phyloP scores from a whole-genome alignment of 208 protist genomes.

The Acanthamoeba sp. region DNA sequence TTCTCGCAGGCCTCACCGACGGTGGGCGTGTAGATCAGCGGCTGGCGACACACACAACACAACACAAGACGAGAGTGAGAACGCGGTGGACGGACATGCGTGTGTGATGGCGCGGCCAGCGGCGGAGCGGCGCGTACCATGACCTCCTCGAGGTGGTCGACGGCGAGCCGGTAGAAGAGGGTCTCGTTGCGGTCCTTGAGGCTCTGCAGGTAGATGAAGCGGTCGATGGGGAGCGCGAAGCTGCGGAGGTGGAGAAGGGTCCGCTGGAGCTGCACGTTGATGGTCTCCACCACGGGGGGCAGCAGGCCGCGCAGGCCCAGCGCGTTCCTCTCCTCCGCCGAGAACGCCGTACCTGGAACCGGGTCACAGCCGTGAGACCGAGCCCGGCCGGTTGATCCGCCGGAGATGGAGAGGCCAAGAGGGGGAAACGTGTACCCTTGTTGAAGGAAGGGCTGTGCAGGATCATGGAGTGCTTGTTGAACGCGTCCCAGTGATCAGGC shows the following conservation, averaged over 20 bases:
- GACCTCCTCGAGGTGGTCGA: slow-evolving; percentile 85
- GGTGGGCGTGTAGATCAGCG: slow-evolving; percentile 91
- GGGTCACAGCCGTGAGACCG: too few species aligned
- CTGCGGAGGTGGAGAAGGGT: slow-evolving; percentile 75
- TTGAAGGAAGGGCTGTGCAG: background rate
- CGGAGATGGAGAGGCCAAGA: background rate
- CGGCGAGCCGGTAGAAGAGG: slow-evolving; percentile 88
- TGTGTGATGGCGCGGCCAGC: background rate
- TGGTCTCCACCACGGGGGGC: slow-evolving; percentile 77
- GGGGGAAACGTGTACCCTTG: background rate
- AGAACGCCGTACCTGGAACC: slow-evolving; percentile 83
- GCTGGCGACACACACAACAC: slow-evolving; percentile 39
- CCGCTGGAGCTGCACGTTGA: slow-evolving; percentile 82
- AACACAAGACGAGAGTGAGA: background rate
- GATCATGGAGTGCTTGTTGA: slow-evolving; percentile 15
- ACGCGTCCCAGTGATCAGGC: background rate
- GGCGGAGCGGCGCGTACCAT: slow-evolving; percentile 13
- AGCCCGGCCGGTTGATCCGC: too few species aligned
- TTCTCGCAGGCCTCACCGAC: slow-evolving; percentile 69
- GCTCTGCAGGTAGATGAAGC: slow-evolving; percentile 86
- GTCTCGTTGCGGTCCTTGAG: slow-evolving; percentile 90
- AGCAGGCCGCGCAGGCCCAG: slow-evolving; percentile 87
- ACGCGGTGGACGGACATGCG: too few species aligned
- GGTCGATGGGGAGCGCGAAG: slow-evolving; percentile 75
- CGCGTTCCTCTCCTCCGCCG: slow-evolving; percentile 82